Base-by-base conservation (phyloP, 164 flowering plant species). In the Annona cherimola region DNA sequence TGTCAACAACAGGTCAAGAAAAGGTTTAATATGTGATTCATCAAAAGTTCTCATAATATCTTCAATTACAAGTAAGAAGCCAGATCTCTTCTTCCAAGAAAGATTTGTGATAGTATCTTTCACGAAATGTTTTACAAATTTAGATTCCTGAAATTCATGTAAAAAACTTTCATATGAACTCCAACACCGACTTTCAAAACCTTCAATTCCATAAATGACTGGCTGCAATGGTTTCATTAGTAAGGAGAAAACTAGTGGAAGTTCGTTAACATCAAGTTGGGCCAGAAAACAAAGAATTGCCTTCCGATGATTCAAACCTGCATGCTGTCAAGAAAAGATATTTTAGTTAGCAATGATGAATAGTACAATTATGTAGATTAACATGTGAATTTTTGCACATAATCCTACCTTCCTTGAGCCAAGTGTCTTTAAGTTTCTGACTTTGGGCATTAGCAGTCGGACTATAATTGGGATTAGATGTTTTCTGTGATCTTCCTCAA, bases 281-380 rank as follows among this genome's bases (percentile, higher is more conserved):
- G 90, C 86, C 77, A 96, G 78, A 83, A 90, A 96, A 61, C 86
- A 82, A 46, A 96, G 91, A 71, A 96, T 81, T 62, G 99, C 95
- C 79, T 82, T 93, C 64, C 98, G 90, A 69, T 80, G 89, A 69
- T 75, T 76, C 44, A 88, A 74, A 75, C 97, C 88, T 55, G 92
- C 77, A 74, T 88, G 84, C 99, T 94, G 90, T 54, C 42, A 64
- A 64, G 5, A 4, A 74, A 71, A 69, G 45, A 42, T 7, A 45
- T 44, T 18, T 66, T 18, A 5, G 8, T 39, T 43, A 44, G 69
- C 35, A 66, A 3, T 66, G 61, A 42, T n/a, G 54, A 42, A 70
- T 54, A 59, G 5, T 11, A 20, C 1, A 50, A 68, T 68, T 41
- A 41, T 40, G 5, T 16, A 50, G 14, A 50, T 16, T 50, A 16